Conservation (phyloP, 129 eudicot genomes). For the Mikania micrantha region DNA sequence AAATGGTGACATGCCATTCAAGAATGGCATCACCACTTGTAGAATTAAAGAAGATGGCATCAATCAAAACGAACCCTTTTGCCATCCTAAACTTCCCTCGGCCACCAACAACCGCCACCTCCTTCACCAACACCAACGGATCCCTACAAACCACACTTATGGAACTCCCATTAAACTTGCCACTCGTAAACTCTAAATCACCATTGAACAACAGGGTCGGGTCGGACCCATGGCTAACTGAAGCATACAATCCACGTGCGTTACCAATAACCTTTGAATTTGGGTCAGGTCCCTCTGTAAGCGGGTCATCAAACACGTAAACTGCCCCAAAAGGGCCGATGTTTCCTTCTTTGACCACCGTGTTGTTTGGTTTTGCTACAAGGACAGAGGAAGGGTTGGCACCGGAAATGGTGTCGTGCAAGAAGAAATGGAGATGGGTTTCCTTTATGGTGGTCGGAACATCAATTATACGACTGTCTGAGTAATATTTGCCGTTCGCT, state of each 20-base stretch:
- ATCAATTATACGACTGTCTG: slow-evolving; percentile 13
- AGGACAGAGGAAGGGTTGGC: slow-evolving; percentile 22
- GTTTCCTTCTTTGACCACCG: slow-evolving; percentile 14
- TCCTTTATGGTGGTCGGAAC: slow-evolving; percentile 17
- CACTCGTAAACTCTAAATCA: slow-evolving; percentile 46
- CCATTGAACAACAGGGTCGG: slow-evolving; percentile 28
- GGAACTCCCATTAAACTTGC: slow-evolving; percentile 47
- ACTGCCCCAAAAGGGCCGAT: slow-evolving; percentile 19
- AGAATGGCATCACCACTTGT: slow-evolving; percentile 31
- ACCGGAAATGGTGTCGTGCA: slow-evolving; percentile 34
- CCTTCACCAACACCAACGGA: slow-evolving; percentile 33
- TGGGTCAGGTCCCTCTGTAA: slow-evolving; percentile 24
- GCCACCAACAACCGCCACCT: slow-evolving; percentile 55
- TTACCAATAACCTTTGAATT: slow-evolving; percentile 38
- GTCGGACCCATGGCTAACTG: slow-evolving; percentile 30
- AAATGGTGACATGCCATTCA: slow-evolving; percentile 29
- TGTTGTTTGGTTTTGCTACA: slow-evolving; percentile 23
- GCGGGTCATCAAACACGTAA: slow-evolving; percentile 31
- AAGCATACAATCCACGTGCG: slow-evolving; percentile 35
- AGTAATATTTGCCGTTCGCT: slow-evolving; percentile 18
- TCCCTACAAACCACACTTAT: slow-evolving; percentile 41
- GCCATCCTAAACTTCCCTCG: slow-evolving; percentile 48
- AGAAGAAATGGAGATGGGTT: slow-evolving; percentile 34
- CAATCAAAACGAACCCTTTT: slow-evolving; percentile 24
- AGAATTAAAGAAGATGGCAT: slow-evolving; percentile 13